phyloP scores from a whole-genome alignment of 164 flowering plant species.

The Magnolia changhungtana region DNA sequence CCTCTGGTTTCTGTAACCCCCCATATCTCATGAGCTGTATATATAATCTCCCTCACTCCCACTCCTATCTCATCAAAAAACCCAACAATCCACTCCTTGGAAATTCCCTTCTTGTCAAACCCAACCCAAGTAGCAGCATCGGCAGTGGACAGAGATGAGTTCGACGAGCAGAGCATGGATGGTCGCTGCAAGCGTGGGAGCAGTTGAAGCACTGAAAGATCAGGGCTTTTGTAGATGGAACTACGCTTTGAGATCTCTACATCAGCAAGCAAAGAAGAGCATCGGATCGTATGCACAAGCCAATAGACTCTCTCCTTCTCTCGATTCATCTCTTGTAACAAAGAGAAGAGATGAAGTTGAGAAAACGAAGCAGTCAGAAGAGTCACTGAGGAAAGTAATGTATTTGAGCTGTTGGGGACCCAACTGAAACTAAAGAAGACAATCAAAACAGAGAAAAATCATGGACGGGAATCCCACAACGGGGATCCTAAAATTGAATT shows the following conservation, averaged over 20 bases:
- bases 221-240: slow-evolving; percentile 14
- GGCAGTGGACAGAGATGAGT: not conserved
- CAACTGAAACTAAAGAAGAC: slow-evolving; percentile 13
- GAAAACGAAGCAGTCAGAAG: slow-evolving; percentile 25
- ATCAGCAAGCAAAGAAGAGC: slow-evolving; percentile 10
- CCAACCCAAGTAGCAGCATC: not conserved
- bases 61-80: not conserved
- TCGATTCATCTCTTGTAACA: not conserved
- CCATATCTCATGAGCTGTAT: not conserved
- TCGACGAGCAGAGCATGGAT: slow-evolving; percentile 10
- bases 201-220: slow-evolving; percentile 8
- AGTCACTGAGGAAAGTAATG: slow-evolving; percentile 39
- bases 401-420: slow-evolving; percentile 58
- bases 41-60: not conserved
- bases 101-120: not conserved
- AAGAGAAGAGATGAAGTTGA: not conserved
- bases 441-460: too few species aligned
- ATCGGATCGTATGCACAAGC: slow-evolving; percentile 1
- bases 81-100: too few species aligned
- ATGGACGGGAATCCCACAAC: too few species aligned
- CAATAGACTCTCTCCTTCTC: not conserved
- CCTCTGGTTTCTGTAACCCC: not conserved
- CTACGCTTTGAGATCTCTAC: not conserved
- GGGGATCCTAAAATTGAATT: too few species aligned
- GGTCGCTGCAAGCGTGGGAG: slow-evolving; percentile 8